Evolutionary conservation across 768 basidiomycete species (phyloP), one percentile per base, ranked within the genome.

Genomic region (Nidularia pulvinata): DNA sequence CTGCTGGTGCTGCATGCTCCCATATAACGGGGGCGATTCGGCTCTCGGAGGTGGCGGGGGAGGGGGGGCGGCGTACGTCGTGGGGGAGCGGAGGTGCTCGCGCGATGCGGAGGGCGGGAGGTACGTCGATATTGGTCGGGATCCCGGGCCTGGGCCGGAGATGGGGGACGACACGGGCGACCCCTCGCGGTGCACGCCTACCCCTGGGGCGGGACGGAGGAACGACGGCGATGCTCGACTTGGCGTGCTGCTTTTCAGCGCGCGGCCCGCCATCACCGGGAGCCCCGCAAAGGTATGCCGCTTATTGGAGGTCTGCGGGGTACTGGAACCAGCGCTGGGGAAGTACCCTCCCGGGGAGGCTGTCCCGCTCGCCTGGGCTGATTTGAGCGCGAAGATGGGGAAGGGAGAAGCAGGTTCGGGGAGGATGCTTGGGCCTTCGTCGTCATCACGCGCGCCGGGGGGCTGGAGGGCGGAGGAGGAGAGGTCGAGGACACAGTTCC

Each of bases 401-500:
- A 93, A 93, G 0, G 92, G 92, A 0, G 92, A 90, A 2, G 90
- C 78, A 7, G 90, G 91, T 53, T 89, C 86, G 0, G 89, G 90
- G 14, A 91, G 75, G 6, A 76, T 81, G 47, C 62, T 82, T 58
- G 69, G 69, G 33, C 71, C 69, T 10, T 57, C 60, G 9, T 61
- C 56, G 5, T 63, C 57, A 44, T 74, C 74, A 1, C 64, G 61
- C 1, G 61, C 65, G 39, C 75, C 71, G 9, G 68, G 54, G 2
- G 68, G 51, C 25, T 73, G 70, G 5, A 65, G 55, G 14, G 61
- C 51, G n/a, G 66, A 67, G 3, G 77, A 65, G 6, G 76, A 67
- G n/a, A 97, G 76, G 65, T 95, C 92, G 16, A 97, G 82, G 1
- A 91, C 75, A 59, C 93, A 95, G 58, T 93, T 96, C 95, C 95